Percentiles rank a stretch among this genome's conserved stretches.
Evolutionary conservation across 805 yeast species (phyloP).

Genomic region (Priceomyces melissophilus): DNA sequence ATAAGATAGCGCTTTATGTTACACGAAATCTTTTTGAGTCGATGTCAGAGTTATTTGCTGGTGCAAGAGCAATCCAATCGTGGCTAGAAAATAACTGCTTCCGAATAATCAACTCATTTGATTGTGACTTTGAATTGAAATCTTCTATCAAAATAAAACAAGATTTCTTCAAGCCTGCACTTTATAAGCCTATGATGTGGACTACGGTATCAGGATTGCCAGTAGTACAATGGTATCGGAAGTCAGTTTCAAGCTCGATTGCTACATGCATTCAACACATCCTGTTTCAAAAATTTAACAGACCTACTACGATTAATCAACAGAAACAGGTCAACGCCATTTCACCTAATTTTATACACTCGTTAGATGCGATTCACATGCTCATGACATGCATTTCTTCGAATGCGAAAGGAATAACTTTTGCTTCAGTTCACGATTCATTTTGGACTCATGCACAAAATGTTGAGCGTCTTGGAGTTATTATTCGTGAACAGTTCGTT

Average conservation of each 20-base stretch:
- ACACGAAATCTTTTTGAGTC: slow-evolving; percentile 21
- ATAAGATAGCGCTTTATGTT: slow-evolving; percentile 13
- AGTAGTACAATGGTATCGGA: slow-evolving; percentile 33
- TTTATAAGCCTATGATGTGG: slow-evolving; percentile 40
- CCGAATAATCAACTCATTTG: slow-evolving; percentile 27
- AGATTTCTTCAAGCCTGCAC: slow-evolving; percentile 18
- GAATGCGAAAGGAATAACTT: slow-evolving; percentile 16
- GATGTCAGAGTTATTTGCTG: slow-evolving; percentile 26
- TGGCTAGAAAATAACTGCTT: slow-evolving; percentile 33
- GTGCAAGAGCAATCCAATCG: slow-evolving; percentile 30
- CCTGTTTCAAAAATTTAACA: slow-evolving; percentile 14
- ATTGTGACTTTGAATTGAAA: slow-evolving; percentile 3
- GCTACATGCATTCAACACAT: slow-evolving; percentile 21
- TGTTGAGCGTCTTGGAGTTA: slow-evolving; percentile 21
- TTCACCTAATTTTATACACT: slow-evolving; percentile 44
- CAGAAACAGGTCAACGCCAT: slow-evolving; percentile 34
- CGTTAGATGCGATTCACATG: slow-evolving; percentile 40
- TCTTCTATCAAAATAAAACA: not conserved
- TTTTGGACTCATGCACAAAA: slow-evolving; percentile 40
- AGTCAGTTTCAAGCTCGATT: slow-evolving; percentile 9
- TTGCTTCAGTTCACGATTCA: slow-evolving; percentile 42
- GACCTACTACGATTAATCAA: slow-evolving; percentile 21
- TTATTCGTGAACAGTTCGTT: slow-evolving; percentile 34
- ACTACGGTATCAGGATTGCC: slow-evolving; percentile 40
- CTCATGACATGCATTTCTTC: slow-evolving; percentile 31